These are phyloP conservation scores for Ministeria vibrans DNA, from an alignment of 78 protist species.

Conservation along the genomic window DNA sequence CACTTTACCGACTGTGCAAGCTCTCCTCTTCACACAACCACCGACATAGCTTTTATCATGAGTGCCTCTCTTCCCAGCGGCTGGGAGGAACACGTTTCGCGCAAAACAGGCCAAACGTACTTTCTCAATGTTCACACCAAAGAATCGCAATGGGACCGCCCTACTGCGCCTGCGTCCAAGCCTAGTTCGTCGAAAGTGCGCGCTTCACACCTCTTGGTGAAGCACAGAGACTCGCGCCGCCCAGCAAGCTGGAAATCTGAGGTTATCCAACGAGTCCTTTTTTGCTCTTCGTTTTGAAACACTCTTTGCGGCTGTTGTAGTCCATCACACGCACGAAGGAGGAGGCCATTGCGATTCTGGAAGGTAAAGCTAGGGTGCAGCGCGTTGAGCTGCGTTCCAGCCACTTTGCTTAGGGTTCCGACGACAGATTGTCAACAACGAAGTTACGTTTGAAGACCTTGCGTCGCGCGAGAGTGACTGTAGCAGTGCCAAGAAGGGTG, in stretches of 20 bases:
- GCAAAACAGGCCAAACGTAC: no score
- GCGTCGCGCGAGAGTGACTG: conserved; percentile 65
- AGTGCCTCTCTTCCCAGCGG: no score
- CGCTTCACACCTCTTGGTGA: conserved; percentile 63
- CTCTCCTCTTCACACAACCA: no score
- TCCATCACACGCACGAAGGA: conserved; percentile 49
- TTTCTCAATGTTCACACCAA: no score
- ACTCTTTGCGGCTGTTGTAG: background rate
- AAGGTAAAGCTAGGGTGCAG: conserved; percentile 10
- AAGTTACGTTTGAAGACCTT: conserved; percentile 10
- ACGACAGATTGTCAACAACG: background rate
- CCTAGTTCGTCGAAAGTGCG: conserved; percentile 12
- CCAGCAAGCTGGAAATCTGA: conserved; percentile 64
- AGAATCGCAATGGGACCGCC: no score
- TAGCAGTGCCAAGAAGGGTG: conserved; percentile 58
- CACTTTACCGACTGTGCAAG: no score
- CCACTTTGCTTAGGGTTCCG: conserved; percentile 4
- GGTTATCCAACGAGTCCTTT: background rate
- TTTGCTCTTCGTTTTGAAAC: background rate
- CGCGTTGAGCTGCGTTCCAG: background rate
- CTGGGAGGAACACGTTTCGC: no score
- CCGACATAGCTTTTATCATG: no score
- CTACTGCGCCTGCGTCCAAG: no score
- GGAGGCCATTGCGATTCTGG: conserved; percentile 46
- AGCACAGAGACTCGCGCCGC: conserved; percentile 59